Percentiles rank a stretch among this genome's conserved stretches.
Evolutionary conservation across 2,329 filamentous ascomycete species (phyloP).

Genomic region (Talaromyces rugulosus): DNA sequence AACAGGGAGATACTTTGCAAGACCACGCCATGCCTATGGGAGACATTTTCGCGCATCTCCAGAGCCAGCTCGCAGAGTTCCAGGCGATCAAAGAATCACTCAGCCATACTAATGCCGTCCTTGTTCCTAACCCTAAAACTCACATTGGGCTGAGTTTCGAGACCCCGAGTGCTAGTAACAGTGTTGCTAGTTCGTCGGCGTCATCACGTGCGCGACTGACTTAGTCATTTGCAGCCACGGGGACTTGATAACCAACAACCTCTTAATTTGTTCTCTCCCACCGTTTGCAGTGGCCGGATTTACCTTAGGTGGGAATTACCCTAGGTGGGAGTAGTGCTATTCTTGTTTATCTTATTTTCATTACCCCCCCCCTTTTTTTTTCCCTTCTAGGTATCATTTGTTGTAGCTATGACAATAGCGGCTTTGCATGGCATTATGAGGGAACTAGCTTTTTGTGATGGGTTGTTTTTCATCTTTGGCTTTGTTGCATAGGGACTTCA

Average conservation of each 20-base stretch:
- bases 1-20: constrained; percentile 58
- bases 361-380: background rate
- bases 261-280: background rate
- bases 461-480: background rate
- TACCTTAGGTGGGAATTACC: background rate
- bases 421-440: background rate
- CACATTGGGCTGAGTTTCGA: constrained; percentile 5
- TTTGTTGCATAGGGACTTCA: background rate
- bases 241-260: too few species aligned
- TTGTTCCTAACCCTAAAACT: constrained; percentile 1
- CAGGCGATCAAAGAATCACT: constrained; percentile 37
- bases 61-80: constrained; percentile 40
- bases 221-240: background rate
- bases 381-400: background rate
- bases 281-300: background rate
- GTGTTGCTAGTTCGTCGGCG: constrained; percentile 1
- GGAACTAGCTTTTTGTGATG: background rate
- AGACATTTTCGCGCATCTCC: constrained; percentile 50
- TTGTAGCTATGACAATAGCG: constrained; percentile 6
- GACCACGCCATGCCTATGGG: constrained; percentile 75
- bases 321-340: background rate
- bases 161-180: constrained; percentile 2
- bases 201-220: constrained; percentile 7
- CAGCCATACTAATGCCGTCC: constrained; percentile 11
- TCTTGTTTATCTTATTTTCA: background rate